These are phyloP conservation scores for Acacia concinna DNA, from an alignment of 331 rosid species.

Conservation along the genomic window DNA sequence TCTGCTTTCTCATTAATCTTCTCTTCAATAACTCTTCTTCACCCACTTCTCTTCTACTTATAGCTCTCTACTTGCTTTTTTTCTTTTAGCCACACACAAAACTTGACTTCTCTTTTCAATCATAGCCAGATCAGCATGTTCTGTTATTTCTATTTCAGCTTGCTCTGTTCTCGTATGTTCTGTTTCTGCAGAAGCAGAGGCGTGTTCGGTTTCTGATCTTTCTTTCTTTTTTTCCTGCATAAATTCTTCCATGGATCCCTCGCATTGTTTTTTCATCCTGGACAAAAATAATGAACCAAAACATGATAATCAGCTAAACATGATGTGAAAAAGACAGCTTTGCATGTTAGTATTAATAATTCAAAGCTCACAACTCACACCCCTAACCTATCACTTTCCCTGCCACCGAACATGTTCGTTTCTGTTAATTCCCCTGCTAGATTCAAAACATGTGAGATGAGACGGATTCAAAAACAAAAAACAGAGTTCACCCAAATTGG, in stretches of 20 bases:
- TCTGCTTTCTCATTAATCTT: background rate
- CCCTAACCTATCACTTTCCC: slow-evolving; percentile 21
- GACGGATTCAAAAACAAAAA: slow-evolving; percentile 6
- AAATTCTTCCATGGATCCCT: background rate
- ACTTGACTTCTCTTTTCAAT: background rate
- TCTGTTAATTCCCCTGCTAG: slow-evolving; percentile 13
- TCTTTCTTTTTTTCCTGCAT: background rate
- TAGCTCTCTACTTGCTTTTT: background rate
- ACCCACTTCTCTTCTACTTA: background rate
- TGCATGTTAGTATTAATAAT: background rate
- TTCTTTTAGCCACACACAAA: background rate
- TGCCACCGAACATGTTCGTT: slow-evolving; percentile 35
- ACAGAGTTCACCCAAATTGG: background rate
- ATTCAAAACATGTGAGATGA: slow-evolving; percentile 48
- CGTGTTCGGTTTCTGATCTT: background rate
- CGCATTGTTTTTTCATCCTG: slow-evolving; percentile 11
- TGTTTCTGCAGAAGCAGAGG: background rate
- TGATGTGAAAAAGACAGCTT: slow-evolving; percentile 25
- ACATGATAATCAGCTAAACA: background rate
- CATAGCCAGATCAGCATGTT: background rate
- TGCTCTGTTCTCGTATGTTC: background rate
- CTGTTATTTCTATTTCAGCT: no score
- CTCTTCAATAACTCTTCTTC: background rate
- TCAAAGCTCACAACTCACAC: background rate
- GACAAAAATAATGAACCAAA: slow-evolving; percentile 10